Conservation (phyloP, 495 filamentous ascomycete genomes). For the Penicillium samsonianum region DNA sequence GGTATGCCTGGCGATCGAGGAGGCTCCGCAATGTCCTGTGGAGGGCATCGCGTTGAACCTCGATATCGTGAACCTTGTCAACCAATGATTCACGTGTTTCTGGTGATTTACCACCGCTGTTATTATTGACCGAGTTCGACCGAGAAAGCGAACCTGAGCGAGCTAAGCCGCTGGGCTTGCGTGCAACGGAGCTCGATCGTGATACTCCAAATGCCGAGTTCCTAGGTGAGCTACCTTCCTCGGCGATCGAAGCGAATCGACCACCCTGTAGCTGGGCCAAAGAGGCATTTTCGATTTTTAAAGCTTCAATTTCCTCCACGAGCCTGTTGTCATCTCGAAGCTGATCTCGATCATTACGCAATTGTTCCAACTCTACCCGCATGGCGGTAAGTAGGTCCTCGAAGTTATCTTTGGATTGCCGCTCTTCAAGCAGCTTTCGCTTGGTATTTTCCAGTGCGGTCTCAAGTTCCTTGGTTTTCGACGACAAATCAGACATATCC, state of each 20-base stretch:
- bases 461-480: constrained; percentile 70
- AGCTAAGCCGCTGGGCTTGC: constrained; percentile 45
- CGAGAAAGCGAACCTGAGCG: constrained; percentile 49
- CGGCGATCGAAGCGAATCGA: constrained; percentile 63
- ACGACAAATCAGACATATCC: constrained; percentile 43
- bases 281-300: constrained; percentile 55
- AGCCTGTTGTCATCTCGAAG: constrained; percentile 85
- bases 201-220: constrained; percentile 51
- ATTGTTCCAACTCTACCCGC: constrained; percentile 75
- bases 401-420: constrained; percentile 87
- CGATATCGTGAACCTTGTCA: constrained; percentile 87
- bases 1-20: constrained; percentile 82
- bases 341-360: constrained; percentile 87
- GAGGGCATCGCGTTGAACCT: constrained; percentile 89
- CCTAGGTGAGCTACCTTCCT: constrained; percentile 51
- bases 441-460: constrained; percentile 74
- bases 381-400: constrained; percentile 86
- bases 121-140: constrained; percentile 58
- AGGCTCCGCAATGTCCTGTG: constrained; percentile 81
- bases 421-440: constrained; percentile 80
- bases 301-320: constrained; percentile 66
- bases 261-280: constrained; percentile 52
- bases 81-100: constrained; percentile 71
- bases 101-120: constrained; percentile 48
- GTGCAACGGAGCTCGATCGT: constrained; percentile 63